Evolutionary conservation across 2,329 filamentous ascomycete species (phyloP).

Genomic region (Pyrenochaeta sp.): DNA sequence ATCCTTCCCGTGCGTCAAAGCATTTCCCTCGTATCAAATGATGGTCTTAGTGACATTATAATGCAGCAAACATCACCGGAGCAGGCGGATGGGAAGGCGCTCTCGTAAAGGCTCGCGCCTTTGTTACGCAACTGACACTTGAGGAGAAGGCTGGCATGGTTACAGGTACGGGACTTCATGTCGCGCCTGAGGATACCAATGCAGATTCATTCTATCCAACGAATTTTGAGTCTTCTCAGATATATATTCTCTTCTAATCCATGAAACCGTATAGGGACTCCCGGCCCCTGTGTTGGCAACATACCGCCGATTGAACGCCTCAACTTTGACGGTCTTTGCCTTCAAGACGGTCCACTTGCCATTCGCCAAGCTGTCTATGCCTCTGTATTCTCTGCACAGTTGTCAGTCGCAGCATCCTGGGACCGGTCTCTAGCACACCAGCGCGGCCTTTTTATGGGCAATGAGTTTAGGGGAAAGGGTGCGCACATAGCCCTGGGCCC

Average conservation of each 20-base stretch:
- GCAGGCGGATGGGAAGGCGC: constrained; percentile 38
- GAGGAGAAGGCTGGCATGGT: constrained; percentile 39
- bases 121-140: constrained; percentile 28
- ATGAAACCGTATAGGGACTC: neutral
- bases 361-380: constrained; percentile 40
- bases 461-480: constrained; percentile 45
- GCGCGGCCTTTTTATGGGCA: constrained; percentile 44
- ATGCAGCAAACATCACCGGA: constrained; percentile 32
- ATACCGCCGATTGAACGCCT: constrained; percentile 48
- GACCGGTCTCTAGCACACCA: constrained; percentile 46
- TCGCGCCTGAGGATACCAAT: no score
- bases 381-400: constrained; percentile 49
- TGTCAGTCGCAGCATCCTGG: constrained; percentile 53
- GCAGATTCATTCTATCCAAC: neutral
- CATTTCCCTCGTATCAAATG: neutral
- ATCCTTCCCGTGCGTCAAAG: constrained; percentile 33
- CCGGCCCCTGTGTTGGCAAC: constrained; percentile 45
- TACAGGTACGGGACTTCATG: constrained; percentile 23
- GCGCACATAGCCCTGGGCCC: constrained; percentile 60
- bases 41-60: neutral
- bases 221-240: neutral
- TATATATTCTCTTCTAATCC: neutral
- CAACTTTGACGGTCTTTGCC: constrained; percentile 51
- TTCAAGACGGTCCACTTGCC: constrained; percentile 51
- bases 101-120: constrained; percentile 28